Evolutionary conservation across 495 filamentous ascomycete species (phyloP).

Genomic region (Xylaria telfairii): DNA sequence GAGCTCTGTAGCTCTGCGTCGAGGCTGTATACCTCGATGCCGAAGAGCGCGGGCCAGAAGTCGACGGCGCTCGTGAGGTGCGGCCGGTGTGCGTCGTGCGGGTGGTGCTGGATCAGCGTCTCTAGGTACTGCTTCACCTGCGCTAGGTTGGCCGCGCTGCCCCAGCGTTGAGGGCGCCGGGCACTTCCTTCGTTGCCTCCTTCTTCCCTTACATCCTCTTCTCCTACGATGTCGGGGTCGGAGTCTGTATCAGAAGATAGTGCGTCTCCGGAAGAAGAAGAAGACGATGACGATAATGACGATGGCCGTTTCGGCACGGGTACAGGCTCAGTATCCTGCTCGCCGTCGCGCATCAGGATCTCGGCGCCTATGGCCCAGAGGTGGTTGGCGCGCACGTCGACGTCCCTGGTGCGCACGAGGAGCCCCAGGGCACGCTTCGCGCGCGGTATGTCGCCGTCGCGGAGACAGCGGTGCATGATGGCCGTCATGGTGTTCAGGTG

Average conservation of each 20-base stretch:
- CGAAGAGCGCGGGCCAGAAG: conserved; percentile 50
- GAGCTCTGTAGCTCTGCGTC: conserved; percentile 36
- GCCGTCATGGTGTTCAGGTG: conserved; percentile 43
- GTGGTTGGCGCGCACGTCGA: conserved; percentile 46
- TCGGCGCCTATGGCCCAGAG: conserved; percentile 52
- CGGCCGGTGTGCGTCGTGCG: conserved; percentile 41
- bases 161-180: conserved; percentile 27
- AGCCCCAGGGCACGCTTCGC: conserved; percentile 50
- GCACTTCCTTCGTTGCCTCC: not conserved
- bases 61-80: conserved; percentile 42
- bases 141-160: conserved; percentile 35
- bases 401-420: conserved; percentile 36
- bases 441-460: conserved; percentile 43
- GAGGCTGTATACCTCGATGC: conserved; percentile 47
- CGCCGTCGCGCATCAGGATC: conserved; percentile 50
- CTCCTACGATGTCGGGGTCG: not conserved
- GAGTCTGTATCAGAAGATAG: not conserved
- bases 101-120: conserved; percentile 46
- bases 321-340: conserved; percentile 29
- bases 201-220: not conserved
- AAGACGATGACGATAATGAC: not conserved
- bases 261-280: not conserved
- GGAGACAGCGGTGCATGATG: conserved; percentile 44
- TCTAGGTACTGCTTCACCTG: conserved; percentile 42
- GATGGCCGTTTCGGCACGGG: not conserved